These are phyloP conservation scores for Ogataea siamensis DNA, from an alignment of 805 yeast genomes.

Conservation along the genomic window DNA sequence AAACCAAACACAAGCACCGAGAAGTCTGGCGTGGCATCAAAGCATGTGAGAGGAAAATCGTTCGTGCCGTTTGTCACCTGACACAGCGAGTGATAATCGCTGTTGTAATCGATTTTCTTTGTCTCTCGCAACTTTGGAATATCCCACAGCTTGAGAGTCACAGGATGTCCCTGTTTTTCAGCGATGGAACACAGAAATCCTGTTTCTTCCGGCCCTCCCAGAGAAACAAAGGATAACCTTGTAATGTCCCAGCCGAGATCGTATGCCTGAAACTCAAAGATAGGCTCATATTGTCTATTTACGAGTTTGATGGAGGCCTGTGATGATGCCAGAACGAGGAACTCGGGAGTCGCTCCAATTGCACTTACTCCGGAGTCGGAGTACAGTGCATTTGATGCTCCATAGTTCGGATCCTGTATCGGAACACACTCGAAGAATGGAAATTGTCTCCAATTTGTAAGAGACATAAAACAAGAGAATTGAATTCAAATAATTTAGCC, in stretches of 20 bases:
- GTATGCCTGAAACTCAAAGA: constrained; percentile 58
- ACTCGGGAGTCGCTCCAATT: constrained; percentile 53
- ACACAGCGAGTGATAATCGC: constrained; percentile 57
- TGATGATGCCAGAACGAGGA: constrained; percentile 58
- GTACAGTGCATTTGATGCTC: constrained; percentile 61
- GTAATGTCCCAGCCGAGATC: constrained; percentile 64
- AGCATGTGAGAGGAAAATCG: constrained; percentile 73
- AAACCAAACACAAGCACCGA: constrained; percentile 74
- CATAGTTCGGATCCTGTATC: constrained; percentile 75
- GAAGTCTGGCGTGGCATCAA: constrained; percentile 51
- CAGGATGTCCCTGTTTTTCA: constrained; percentile 69
- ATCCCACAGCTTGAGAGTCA: constrained; percentile 71
- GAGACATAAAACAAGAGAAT: constrained; percentile 27
- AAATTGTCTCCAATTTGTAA: constrained; percentile 57
- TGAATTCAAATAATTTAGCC: background rate
- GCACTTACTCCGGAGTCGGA: constrained; percentile 76
- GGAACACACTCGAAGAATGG: constrained; percentile 83
- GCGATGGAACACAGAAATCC: constrained; percentile 68
- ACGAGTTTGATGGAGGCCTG: constrained; percentile 56
- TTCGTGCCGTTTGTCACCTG: constrained; percentile 69
- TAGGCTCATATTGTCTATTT: constrained; percentile 44
- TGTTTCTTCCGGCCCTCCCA: constrained; percentile 7
- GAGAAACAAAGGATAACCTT: constrained; percentile 44
- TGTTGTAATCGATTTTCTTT: constrained; percentile 33
- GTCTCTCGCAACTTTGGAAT: constrained; percentile 45